phyloP scores from a whole-genome alignment of 108 stramenopile species.

The Skeletonema menzelii region DNA sequence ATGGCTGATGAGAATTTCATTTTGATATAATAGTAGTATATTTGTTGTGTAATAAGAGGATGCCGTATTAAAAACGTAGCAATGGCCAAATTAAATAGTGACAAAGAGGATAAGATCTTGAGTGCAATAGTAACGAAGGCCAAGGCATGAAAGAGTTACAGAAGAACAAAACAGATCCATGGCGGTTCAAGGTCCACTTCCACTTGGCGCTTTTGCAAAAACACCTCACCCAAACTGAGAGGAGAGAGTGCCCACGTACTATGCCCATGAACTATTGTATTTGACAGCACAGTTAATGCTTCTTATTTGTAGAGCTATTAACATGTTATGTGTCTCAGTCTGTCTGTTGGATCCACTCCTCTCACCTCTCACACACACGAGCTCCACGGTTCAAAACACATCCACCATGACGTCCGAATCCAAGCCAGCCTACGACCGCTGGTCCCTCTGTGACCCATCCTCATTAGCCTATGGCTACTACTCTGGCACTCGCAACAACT shows the following conservation, averaged over 20 bases:
- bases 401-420: conserved; percentile 2
- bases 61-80: conserved; percentile 1
- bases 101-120: neutral
- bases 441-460: conserved; percentile 71
- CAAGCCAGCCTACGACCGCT: conserved; percentile 62
- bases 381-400: neutral
- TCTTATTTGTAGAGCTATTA: neutral
- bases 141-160: neutral
- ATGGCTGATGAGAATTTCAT: conserved; percentile 72
- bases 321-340: neutral
- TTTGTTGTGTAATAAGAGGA: neutral
- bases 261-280: neutral
- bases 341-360: neutral
- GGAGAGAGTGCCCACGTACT: neutral
- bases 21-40: conserved; percentile 25
- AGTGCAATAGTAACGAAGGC: neutral
- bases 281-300: neutral
- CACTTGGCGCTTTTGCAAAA: neutral
- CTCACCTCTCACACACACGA: neutral
- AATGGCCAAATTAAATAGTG: neutral
- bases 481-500: conserved; percentile 12
- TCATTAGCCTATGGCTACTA: conserved; percentile 74
- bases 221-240: neutral
- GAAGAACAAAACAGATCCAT: neutral
- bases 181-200: neutral